phyloP scores from a whole-genome alignment of 805 yeast species.

The Metschnikowia lunata region DNA sequence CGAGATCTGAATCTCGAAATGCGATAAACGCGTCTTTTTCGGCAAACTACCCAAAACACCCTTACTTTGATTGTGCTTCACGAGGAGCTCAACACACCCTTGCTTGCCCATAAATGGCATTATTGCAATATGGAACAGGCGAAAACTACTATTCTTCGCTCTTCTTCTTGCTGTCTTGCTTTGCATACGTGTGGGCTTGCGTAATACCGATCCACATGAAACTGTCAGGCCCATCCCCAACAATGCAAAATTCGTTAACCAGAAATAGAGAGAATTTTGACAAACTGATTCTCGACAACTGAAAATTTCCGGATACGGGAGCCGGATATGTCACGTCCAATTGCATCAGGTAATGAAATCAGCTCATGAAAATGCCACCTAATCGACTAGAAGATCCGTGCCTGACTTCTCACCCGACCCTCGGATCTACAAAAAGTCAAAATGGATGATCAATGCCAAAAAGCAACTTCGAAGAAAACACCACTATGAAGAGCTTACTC shows the following conservation, averaged over 20 bases:
- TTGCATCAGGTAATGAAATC: slow-evolving; percentile 3
- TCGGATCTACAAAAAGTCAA: slow-evolving; percentile 21
- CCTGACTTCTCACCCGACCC: slow-evolving; percentile 4
- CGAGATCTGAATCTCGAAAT: no score
- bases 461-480: slow-evolving; percentile 14
- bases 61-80: no score
- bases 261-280: neutral
- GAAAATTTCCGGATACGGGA: neutral
- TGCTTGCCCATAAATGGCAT: no score
- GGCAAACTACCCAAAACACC: no score
- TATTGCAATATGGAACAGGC: neutral
- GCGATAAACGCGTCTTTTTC: no score
- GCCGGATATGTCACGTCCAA: neutral
- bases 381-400: neutral
- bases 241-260: neutral
- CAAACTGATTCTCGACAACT: neutral
- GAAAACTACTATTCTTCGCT: neutral
- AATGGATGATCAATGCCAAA: slow-evolving; percentile 24
- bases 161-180: neutral
- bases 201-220: neutral
- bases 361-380: neutral
- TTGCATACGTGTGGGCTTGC: slow-evolving; percentile 1
- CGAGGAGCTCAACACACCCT: no score
- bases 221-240: neutral
- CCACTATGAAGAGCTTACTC: slow-evolving; percentile 10